Base-by-base conservation (phyloP, 768 basidiomycete genomes). In the Russula ochroleuca region DNA sequence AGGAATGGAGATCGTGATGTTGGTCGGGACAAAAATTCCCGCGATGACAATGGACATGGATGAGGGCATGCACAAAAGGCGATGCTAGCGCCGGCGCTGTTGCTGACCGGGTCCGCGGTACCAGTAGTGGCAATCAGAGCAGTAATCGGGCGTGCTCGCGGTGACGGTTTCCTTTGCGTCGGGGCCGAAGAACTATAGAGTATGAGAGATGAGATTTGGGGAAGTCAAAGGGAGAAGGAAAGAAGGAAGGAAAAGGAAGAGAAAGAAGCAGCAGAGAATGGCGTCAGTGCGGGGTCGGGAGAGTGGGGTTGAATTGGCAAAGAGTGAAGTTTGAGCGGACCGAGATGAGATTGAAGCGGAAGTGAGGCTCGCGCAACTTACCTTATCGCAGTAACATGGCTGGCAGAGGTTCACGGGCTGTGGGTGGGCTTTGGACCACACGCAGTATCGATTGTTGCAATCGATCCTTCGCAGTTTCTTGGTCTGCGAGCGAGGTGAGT, bases 131-230 rank as follows among this genome's bases (percentile, higher is more conserved):
- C 75, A 76, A 48, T 70, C 65, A 49, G 69, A 63, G 67, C 75
- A 76, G 57, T 74, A 76, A 0, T 82, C 82, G 60, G 75, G 71
- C 2, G 80, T 84, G 52, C 74, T 73, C 25, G 74, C 69, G 0
- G 81, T 82, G 63, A 88, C 78, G 3, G 77, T 83, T 72, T 92
- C 88, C 59, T 78, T 80, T 48, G 75, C 75, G 69, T 92, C 90
- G 1, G 90, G 90, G 23, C 87, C 88, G 68, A 80, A 79, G 71
- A 85, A 89, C 90, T 90, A 69, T n/a, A n/a, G 63, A 6, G 62
- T 35, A 4, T 14, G 35, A 14, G 33, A 14, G 23, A 28, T 35
- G 31, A n/a, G 35, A 25, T 19, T 17, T 23, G 6, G 9, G n/a
- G 23, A 28, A 11, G 37, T 23, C 17, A 56, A 41, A 28, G 3